Conservation (phyloP, 306 rosid genomes). For the Benincasa hispida region DNA sequence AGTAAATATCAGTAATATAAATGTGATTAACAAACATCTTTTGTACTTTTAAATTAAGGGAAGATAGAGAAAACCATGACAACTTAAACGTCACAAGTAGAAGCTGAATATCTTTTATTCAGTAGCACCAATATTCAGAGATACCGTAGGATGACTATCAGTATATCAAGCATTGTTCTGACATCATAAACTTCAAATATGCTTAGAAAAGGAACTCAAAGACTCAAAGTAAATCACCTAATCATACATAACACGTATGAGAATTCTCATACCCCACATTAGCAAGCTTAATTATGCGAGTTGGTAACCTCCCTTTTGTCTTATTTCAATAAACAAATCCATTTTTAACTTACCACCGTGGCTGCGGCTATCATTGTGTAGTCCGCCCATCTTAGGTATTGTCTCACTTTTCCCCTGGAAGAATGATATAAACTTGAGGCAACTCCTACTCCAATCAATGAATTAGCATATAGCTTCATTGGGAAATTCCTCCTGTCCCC, state of each 20-base stretch:
- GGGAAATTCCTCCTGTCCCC: conserved; percentile 60
- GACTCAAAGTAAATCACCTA: not conserved
- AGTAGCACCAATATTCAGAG: not conserved
- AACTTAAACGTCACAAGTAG: not conserved
- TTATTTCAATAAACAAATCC: not conserved
- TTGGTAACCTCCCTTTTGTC: not conserved
- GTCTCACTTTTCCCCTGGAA: conserved; percentile 69
- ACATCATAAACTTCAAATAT: not conserved
- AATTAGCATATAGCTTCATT: conserved; percentile 81
- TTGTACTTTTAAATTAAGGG: not conserved
- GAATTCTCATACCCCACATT: not conserved
- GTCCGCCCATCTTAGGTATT: conserved; percentile 80
- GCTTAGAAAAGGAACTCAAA: not conserved
- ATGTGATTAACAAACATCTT: not conserved
- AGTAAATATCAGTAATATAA: not conserved
- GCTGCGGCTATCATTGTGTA: conserved; percentile 94
- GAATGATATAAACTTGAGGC: conserved; percentile 83
- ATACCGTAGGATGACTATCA: not conserved
- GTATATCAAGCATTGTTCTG: not conserved
- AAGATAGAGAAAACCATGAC: not conserved
- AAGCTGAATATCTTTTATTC: not conserved
- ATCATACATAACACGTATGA: not conserved
- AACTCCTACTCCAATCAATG: conserved; percentile 95
- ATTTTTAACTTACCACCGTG: conserved; percentile 54
- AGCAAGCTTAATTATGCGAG: not conserved